Percentiles rank a stretch among this genome's conserved stretches.
phyloP scores from a whole-genome alignment of 2,329 filamentous ascomycete species.

The Cladosporium oxysporum region DNA sequence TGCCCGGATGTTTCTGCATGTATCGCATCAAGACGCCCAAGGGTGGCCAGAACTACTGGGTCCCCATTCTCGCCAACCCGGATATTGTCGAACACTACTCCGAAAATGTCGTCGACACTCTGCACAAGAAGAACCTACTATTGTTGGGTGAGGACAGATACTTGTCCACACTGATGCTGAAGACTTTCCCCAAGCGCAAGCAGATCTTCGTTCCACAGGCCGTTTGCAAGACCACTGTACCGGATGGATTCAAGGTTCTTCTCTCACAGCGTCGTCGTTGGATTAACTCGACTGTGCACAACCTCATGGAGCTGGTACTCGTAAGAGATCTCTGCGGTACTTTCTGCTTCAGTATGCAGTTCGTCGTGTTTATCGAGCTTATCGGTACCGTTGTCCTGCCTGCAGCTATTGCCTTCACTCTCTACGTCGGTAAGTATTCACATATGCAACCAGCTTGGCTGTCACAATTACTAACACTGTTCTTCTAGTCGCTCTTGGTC shows the following conservation, averaged over 20 bases:
- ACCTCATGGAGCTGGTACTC: constrained; percentile 94
- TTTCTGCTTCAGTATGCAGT: constrained; percentile 99
- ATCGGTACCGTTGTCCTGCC: constrained; percentile 92
- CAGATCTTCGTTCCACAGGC: constrained; percentile 98
- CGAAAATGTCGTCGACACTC: constrained; percentile 95
- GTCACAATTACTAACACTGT: constrained; percentile 31
- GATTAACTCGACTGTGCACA: constrained; percentile 99
- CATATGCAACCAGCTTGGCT: background rate
- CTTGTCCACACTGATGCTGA: constrained; percentile 94
- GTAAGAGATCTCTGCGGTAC: constrained; percentile 96
- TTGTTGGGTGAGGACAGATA: constrained; percentile 93
- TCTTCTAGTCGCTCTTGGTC: constrained; percentile 74
- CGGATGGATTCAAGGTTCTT: constrained; percentile 86
- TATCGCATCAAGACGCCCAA: constrained; percentile 99
- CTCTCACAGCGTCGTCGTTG: constrained; percentile 93
- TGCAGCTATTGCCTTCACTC: constrained; percentile 93
- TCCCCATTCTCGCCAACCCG: constrained; percentile 95
- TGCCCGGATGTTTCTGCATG: constrained; percentile 99
- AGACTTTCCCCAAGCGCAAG: constrained; percentile 98
- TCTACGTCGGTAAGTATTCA: constrained; percentile 79
- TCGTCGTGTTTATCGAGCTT: constrained; percentile 93
- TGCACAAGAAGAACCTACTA: constrained; percentile 96
- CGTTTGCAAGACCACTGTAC: constrained; percentile 97
- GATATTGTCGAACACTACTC: constrained; percentile 99
- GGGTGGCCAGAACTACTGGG: constrained; percentile 98